Evolutionary conservation across 2,329 filamentous ascomycete genomes (phyloP).

Genomic region (Triangularia setosa): DNA sequence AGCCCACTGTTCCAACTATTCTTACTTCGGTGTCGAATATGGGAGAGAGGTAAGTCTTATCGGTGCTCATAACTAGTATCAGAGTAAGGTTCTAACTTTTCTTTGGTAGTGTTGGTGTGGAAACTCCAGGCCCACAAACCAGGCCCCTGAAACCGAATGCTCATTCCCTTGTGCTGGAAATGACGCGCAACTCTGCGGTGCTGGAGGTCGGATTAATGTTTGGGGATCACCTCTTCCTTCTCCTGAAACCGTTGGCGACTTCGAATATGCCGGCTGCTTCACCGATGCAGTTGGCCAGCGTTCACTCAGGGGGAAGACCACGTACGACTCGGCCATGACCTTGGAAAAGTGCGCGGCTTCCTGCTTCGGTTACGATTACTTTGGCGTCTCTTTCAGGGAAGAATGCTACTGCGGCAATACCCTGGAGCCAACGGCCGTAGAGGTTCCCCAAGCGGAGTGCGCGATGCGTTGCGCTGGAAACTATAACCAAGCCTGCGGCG

Average conservation of each 20-base stretch:
- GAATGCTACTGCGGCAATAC: slow-evolving; percentile 35
- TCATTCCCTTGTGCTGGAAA: slow-evolving; percentile 26
- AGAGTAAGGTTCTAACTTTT: background rate
- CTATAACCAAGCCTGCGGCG: slow-evolving; percentile 25
- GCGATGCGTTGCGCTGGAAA: slow-evolving; percentile 25
- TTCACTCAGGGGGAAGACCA: slow-evolving; percentile 15
- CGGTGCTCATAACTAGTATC: background rate
- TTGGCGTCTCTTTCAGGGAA: slow-evolving; percentile 35
- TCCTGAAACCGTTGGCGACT: slow-evolving; percentile 17
- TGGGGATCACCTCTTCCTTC: slow-evolving; percentile 22
- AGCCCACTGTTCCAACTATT: slow-evolving; percentile 29
- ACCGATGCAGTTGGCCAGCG: slow-evolving; percentile 15
- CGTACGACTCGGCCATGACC: slow-evolving; percentile 33
- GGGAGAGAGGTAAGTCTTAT: slow-evolving; percentile 28
- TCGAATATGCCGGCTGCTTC: slow-evolving; percentile 22
- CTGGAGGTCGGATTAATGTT: slow-evolving; percentile 25
- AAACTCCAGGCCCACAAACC: slow-evolving; percentile 23
- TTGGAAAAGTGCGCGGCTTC: slow-evolving; percentile 35
- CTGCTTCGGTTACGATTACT: slow-evolving; percentile 34
- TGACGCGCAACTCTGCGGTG: slow-evolving; percentile 26
- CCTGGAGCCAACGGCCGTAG: slow-evolving; percentile 12
- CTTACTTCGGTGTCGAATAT: slow-evolving; percentile 38
- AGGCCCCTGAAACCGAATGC: slow-evolving; percentile 24
- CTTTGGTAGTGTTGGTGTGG: slow-evolving; percentile 37
- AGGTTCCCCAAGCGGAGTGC: slow-evolving; percentile 23